Conservation (phyloP, 495 filamentous ascomycete genomes). For the Penicillium herquei region DNA sequence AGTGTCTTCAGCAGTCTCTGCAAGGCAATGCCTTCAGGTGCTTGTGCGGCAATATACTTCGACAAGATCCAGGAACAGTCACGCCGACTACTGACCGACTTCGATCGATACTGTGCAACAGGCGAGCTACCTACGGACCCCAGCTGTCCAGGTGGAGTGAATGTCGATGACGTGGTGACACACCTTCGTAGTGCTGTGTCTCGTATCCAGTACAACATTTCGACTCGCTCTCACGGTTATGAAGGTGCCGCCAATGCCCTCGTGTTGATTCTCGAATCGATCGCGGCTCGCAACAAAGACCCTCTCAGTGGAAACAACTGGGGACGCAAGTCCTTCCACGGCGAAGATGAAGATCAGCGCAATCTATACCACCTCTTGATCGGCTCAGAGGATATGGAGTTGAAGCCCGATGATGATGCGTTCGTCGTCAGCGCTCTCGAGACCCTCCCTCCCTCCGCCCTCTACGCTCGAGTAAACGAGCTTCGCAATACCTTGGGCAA, state of each 20-base stretch:
- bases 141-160: constrained; percentile 17
- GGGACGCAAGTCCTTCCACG: constrained; percentile 36
- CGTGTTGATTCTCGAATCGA: constrained; percentile 41
- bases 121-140: constrained; percentile 25
- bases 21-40: constrained; percentile 45
- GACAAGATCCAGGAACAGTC: constrained; percentile 42
- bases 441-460: constrained; percentile 30
- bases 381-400: constrained; percentile 33
- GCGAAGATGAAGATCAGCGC: constrained; percentile 48
- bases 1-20: constrained; percentile 44
- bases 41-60: constrained; percentile 49
- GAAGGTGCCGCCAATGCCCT: constrained; percentile 42
- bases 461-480: constrained; percentile 29
- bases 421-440: constrained; percentile 48
- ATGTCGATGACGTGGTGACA: constrained; percentile 34
- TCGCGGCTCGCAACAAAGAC: constrained; percentile 47
- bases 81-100: constrained; percentile 35
- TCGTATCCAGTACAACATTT: constrained; percentile 37
- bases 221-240: constrained; percentile 32
- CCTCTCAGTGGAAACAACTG: constrained; percentile 38
- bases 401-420: constrained; percentile 26
- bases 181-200: constrained; percentile 35
- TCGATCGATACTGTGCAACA: constrained; percentile 43
- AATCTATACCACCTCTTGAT: constrained; percentile 52
- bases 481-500: constrained; percentile 37